phyloP scores from a whole-genome alignment of 1,284 basidiomycete species.

The Hypsizygus ulmarius region DNA sequence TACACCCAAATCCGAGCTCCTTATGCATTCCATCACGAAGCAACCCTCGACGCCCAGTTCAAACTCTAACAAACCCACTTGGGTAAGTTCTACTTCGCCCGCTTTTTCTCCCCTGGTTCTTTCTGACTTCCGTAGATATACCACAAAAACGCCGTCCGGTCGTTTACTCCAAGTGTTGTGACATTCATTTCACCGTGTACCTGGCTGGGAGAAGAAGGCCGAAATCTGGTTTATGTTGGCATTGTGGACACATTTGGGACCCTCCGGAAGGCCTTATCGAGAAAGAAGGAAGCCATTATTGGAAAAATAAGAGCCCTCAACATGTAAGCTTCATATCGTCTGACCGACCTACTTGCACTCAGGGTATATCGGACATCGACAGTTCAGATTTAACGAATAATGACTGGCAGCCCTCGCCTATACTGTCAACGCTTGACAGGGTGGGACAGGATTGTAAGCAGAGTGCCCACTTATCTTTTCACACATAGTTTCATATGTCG shows the following conservation, averaged over 20 bases:
- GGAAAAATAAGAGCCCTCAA: conserved; percentile 53
- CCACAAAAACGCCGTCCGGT: conserved; percentile 37
- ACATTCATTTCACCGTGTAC: conserved; percentile 37
- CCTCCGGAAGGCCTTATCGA: conserved; percentile 30
- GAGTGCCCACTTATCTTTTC: background rate
- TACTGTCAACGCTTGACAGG: conserved; percentile 41
- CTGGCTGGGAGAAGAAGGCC: conserved; percentile 19
- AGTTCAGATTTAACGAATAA: conserved; percentile 57
- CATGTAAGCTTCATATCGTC: conserved; percentile 41
- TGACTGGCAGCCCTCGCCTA: conserved; percentile 46
- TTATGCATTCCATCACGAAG: conserved; percentile 38
- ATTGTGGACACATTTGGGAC: conserved; percentile 43
- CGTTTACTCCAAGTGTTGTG: conserved; percentile 39
- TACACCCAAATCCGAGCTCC: conserved; percentile 48
- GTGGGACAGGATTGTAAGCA: conserved; percentile 49
- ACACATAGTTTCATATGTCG: background rate
- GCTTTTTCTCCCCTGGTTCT: conserved; percentile 8
- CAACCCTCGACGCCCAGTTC: conserved; percentile 18
- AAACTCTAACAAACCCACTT: conserved; percentile 16
- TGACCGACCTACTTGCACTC: conserved; percentile 1
- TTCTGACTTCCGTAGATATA: conserved; percentile 24
- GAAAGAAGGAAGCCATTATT: conserved; percentile 40
- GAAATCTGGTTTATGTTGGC: conserved; percentile 38
- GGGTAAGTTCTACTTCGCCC: conserved; percentile 15
- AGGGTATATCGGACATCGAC: background rate